Conservation (phyloP, 352 stramenopile species). For the Globisporangium yorkense region DNA sequence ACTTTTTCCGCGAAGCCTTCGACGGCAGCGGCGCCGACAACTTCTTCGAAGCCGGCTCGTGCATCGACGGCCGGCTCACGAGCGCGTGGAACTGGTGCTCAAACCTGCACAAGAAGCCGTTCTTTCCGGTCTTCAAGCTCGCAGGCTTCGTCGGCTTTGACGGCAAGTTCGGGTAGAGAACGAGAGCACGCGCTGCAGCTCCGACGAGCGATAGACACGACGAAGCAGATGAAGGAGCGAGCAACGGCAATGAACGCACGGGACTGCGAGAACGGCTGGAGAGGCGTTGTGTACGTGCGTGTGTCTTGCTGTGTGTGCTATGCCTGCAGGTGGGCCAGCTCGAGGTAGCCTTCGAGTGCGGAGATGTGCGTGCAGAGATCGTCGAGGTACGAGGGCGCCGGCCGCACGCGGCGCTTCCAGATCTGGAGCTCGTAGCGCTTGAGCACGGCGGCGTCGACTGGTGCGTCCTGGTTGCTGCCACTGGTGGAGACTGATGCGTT, state of each 20-base stretch:
- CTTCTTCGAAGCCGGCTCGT: conserved; percentile 94
- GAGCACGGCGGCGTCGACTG: conserved; percentile 21
- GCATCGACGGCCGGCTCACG: conserved; percentile 95
- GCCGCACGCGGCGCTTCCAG: conserved; percentile 57
- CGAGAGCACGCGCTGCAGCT: background rate
- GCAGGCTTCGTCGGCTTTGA: conserved; percentile 96
- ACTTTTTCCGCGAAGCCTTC: conserved; percentile 96
- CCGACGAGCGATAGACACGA: too few relatives aligned
- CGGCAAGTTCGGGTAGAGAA: conserved; percentile 87
- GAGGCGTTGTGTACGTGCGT: background rate
- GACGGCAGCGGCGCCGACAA: conserved; percentile 94
- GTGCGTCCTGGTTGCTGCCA: background rate
- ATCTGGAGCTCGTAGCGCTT: conserved; percentile 58
- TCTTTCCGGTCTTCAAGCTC: conserved; percentile 96
- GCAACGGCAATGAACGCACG: background rate
- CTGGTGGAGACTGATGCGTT: background rate
- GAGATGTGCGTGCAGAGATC: conserved; percentile 67
- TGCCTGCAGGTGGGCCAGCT: conserved; percentile 43
- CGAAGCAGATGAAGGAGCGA: too few relatives aligned
- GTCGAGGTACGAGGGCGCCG: conserved; percentile 36
- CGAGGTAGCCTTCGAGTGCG: conserved; percentile 45
- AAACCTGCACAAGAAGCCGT: conserved; percentile 90
- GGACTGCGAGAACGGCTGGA: too few relatives aligned
- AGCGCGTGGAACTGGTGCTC: conserved; percentile 98
- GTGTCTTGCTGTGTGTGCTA: conserved; percentile 15